Base-by-base conservation (phyloP, 352 stramenopile genomes). In the Pythium phragmiticola region DNA sequence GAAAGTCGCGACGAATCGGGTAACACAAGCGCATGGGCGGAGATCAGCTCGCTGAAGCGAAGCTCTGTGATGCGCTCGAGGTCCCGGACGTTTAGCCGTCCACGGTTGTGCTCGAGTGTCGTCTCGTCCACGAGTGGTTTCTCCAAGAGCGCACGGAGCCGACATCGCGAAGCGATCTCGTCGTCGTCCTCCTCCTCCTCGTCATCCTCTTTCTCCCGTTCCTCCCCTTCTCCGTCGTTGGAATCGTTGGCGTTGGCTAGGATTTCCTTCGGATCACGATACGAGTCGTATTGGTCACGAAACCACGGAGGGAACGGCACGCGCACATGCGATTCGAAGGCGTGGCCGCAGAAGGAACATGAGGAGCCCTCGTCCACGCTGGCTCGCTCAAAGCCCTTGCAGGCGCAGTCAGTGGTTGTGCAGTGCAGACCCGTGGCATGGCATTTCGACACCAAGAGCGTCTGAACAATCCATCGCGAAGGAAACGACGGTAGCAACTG, bases 221-320 rank as follows among this genome's bases (percentile, higher is more conserved):
- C 26, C 4, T 47, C 21, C 14, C 43, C 53, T 37, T 39, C 53
- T n/a, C 11, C 17, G 4, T 53, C n/a, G 28, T 14, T 41, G 7
- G 34, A 0, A 17, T 49, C 2, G 16, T 52, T 28, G 13, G 49
- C 7, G 16, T 46, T 33, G n/a, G 34, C 48, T 13, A 3, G 0
- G 2, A 16, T 1, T 0, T 34, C 6, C 30, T 21, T 11, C 14
- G 50, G 21, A 12, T 33, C 48, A 12, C 66, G n/a, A 43, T 90
- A 92, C 50, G 77, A 82, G 53, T 88, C 83, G 66, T 87, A 89
- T 48, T 88, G 77, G 42, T 92, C 83, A 41, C 69, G 64, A 61
- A 88, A 86, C 83, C 83, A 92, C 21, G 83, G 80, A 2, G 83
- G 83, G 36, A 78, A 75, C 17, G 83, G 81, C 3, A 89, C 30